These are phyloP conservation scores for Serendipita vermifera DNA, from an alignment of 768 basidiomycete species.

Conservation along the genomic window DNA sequence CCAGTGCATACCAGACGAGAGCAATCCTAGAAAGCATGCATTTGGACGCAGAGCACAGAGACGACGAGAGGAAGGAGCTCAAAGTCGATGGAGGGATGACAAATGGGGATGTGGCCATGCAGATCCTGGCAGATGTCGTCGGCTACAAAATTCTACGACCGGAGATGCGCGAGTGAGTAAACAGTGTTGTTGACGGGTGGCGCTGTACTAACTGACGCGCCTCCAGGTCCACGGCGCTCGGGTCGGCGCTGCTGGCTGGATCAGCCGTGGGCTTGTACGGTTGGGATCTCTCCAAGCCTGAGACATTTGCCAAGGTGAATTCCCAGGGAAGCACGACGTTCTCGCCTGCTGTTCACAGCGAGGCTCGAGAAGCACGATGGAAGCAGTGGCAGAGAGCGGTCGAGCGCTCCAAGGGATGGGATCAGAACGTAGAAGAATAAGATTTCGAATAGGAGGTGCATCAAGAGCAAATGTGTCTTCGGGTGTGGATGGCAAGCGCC, in stretches of 20 bases:
- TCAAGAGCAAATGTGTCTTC: too few species aligned
- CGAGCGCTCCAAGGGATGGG: conserved; percentile 72
- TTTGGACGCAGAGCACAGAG: conserved; percentile 57
- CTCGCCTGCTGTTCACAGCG: conserved; percentile 38
- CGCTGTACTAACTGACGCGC: neutral
- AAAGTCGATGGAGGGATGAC: conserved; percentile 99
- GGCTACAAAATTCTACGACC: conserved; percentile 88
- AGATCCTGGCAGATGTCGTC: conserved; percentile 73
- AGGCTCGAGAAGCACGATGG: conserved; percentile 53
- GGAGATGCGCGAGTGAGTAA: conserved; percentile 85
- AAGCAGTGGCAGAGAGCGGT: conserved; percentile 81
- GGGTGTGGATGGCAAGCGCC: too few species aligned
- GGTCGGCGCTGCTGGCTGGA: conserved; percentile 87
- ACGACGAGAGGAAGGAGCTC: conserved; percentile 33
- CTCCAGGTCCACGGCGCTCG: conserved; percentile 79
- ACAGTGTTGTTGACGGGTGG: neutral
- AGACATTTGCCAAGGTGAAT: conserved; percentile 77
- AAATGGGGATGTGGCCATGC: conserved; percentile 82
- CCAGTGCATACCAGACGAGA: conserved; percentile 90
- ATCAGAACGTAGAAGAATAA: conserved; percentile 27
- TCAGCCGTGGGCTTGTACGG: conserved; percentile 78
- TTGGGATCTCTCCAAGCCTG: conserved; percentile 78
- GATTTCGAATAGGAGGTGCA: too few species aligned
- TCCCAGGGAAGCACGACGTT: conserved; percentile 69
- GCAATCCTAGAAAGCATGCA: conserved; percentile 95